phyloP scores from a whole-genome alignment of 306 rosid genomes.

The Quercus variabilis region DNA sequence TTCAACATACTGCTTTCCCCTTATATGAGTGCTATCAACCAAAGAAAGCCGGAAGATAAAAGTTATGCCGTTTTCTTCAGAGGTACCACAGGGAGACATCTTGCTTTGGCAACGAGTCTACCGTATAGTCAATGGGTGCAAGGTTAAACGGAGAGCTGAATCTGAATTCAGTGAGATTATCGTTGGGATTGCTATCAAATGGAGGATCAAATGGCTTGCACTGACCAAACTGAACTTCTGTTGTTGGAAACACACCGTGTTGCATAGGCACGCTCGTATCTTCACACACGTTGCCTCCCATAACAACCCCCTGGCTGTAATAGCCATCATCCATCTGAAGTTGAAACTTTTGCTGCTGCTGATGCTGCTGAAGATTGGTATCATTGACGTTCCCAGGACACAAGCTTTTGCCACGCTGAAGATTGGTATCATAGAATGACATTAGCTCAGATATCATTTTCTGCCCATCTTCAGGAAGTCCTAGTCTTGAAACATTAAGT shows the following conservation, averaged over 20 bases:
- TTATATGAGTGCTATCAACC: conserved; percentile 6
- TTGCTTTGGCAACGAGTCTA: conserved; percentile 36
- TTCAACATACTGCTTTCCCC: conserved; percentile 1
- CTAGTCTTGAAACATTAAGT: conserved; percentile 21
- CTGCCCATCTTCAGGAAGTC: conserved; percentile 45
- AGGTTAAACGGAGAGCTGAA: conserved; percentile 37
- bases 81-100: conserved; percentile 41
- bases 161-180: conserved; percentile 20
- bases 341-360: conserved; percentile 14
- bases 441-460: conserved; percentile 47
- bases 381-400: conserved; percentile 15
- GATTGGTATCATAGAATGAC: conserved; percentile 38
- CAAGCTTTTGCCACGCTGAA: conserved; percentile 25
- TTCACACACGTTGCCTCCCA: conserved; percentile 22
- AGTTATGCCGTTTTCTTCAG: conserved; percentile 18
- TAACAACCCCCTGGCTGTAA: conserved; percentile 20
- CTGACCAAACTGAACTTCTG: conserved; percentile 28
- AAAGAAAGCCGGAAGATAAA: not conserved
- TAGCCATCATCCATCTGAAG: conserved; percentile 28
- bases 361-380: not conserved
- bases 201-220: conserved; percentile 36
- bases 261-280: conserved; percentile 15
- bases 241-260: conserved; percentile 15
- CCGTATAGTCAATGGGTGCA: conserved; percentile 24
- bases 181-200: conserved; percentile 27